Evolutionary conservation across 768 basidiomycete genomes (phyloP).

Genomic region (Auricularia cornea): DNA sequence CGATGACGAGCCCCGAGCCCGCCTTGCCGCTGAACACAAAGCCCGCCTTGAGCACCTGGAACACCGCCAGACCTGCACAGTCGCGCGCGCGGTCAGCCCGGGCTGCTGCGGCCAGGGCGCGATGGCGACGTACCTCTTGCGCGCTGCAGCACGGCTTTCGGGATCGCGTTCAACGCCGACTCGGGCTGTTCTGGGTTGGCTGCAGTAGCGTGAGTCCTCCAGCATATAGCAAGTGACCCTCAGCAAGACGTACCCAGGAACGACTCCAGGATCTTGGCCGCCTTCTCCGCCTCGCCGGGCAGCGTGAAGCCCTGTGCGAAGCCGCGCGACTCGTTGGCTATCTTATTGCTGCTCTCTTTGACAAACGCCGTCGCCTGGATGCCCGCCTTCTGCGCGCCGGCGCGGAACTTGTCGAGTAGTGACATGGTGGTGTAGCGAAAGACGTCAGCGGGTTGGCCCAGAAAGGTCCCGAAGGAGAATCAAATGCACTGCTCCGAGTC

Average conservation of each 20-base stretch:
- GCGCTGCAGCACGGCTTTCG: slow-evolving; percentile 81
- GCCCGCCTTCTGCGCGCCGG: slow-evolving; percentile 74
- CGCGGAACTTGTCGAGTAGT: slow-evolving; percentile 73
- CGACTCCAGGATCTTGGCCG: slow-evolving; percentile 80
- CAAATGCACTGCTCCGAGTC: no score
- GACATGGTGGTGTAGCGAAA: slow-evolving; percentile 27
- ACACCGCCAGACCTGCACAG: slow-evolving; percentile 75
- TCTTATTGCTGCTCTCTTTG: slow-evolving; percentile 54
- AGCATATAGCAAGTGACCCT: slow-evolving; percentile 5
- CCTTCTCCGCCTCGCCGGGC: slow-evolving; percentile 90
- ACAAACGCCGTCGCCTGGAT: slow-evolving; percentile 72
- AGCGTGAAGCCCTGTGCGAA: slow-evolving; percentile 81
- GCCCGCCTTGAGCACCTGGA: slow-evolving; percentile 88
- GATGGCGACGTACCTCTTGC: slow-evolving; percentile 59
- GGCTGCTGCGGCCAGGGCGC: neutral
- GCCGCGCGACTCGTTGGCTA: slow-evolving; percentile 66
- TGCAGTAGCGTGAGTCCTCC: slow-evolving; percentile 20
- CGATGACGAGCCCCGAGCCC: slow-evolving; percentile 87
- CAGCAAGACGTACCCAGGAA: slow-evolving; percentile 63
- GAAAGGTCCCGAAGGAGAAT: no score
- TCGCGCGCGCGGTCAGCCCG: neutral
- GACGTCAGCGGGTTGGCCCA: neutral
- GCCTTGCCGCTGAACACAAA: slow-evolving; percentile 95
- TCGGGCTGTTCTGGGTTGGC: slow-evolving; percentile 82
- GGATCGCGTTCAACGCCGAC: slow-evolving; percentile 89